These are phyloP conservation scores for Synchytrium microbalum DNA, from an alignment of 371 early-diverging fungal genomes.

Conservation along the genomic window DNA sequence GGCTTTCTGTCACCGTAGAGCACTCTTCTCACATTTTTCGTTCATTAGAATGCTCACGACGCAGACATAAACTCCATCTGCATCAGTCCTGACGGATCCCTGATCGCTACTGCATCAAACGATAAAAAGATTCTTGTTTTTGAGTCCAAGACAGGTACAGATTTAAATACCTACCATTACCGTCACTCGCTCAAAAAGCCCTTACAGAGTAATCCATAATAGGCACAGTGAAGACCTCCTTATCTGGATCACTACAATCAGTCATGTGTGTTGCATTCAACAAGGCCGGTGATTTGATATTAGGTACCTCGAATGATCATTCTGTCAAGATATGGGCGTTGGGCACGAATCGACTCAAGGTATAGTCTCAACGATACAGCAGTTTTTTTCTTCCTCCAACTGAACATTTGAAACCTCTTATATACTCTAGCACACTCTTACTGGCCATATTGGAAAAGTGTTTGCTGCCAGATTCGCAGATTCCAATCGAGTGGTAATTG, in stretches of 20 bases:
- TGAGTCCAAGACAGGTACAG: slow-evolving; percentile 64
- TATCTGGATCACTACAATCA: slow-evolving; percentile 78
- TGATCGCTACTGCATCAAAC: slow-evolving; percentile 81
- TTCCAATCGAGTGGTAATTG: slow-evolving; percentile 63
- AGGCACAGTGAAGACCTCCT: slow-evolving; percentile 31
- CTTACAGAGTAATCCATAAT: not conserved
- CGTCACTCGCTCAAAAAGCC: not conserved
- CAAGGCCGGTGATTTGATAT: slow-evolving; percentile 61
- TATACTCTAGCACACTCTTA: slow-evolving; percentile 72
- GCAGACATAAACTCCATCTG: slow-evolving; percentile 76
- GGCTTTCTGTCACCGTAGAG: not conserved
- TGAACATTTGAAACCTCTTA: not conserved
- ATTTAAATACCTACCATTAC: not conserved
- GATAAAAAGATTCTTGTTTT: slow-evolving; percentile 80
- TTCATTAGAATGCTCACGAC: slow-evolving; percentile 43
- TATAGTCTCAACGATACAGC: slow-evolving; percentile 11
- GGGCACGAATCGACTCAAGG: slow-evolving; percentile 56
- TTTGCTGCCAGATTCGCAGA: slow-evolving; percentile 80
- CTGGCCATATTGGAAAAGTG: slow-evolving; percentile 92
- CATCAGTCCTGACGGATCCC: slow-evolving; percentile 60
- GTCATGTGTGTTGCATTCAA: slow-evolving; percentile 79
- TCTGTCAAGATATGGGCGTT: slow-evolving; percentile 81
- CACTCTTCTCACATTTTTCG: slow-evolving; percentile 4
- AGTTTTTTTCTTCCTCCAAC: not conserved
- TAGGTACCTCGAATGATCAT: slow-evolving; percentile 87